Evolutionary conservation across 2,329 filamentous ascomycete genomes (phyloP), one percentile per base, ranked within the genome.

Genomic region (Aspergillus japonicus): DNA sequence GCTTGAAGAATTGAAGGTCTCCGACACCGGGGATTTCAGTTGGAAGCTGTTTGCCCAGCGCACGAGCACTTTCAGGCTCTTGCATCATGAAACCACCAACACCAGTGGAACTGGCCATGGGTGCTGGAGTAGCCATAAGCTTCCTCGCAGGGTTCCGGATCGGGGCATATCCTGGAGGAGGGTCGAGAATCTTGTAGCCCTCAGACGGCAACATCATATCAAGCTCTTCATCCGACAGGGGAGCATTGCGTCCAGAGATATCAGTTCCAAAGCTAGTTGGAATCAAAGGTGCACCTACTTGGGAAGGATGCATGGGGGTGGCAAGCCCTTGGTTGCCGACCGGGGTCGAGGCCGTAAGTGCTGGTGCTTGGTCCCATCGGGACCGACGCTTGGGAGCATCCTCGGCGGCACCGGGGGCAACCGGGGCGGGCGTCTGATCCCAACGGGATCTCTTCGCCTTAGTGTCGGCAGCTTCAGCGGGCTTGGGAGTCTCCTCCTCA

Each of bases 1-100:
- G 87, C 79, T 99, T 99, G 84, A 99, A 96, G 75, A 98, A 99
- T 67, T 97, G 93, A 54, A 99, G 80, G 74, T 99, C 95, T 44
- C 93, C 93, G 53, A 99, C 92, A 44, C 95, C 95, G 3, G 95
- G 93, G 42, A 99, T 97, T 72, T 98, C 94, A 4, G 92, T 96
- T 8, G 94, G 92, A 69, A 98, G 86, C 67, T 96, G 91, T 78
- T 96, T 96, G 66, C 92, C 92, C 71, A 94, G 86, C 53, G 90
- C 82, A 64, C 92, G 86, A 61, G 88, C 87, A 72, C 90, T 92
- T 67, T 96, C 92, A 8, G 92, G 91, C 67, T 99, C 92, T 73
- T 98, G 95, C 87, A 97, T 96, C 89, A 96, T 95, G 79, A 98
- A 99, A 2, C 95, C 95, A 47, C 85, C 86, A 62, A 84, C 80